Evolutionary conservation across 2,329 filamentous ascomycete genomes (phyloP).

Genomic region (Rhexocercosporidium sp.): DNA sequence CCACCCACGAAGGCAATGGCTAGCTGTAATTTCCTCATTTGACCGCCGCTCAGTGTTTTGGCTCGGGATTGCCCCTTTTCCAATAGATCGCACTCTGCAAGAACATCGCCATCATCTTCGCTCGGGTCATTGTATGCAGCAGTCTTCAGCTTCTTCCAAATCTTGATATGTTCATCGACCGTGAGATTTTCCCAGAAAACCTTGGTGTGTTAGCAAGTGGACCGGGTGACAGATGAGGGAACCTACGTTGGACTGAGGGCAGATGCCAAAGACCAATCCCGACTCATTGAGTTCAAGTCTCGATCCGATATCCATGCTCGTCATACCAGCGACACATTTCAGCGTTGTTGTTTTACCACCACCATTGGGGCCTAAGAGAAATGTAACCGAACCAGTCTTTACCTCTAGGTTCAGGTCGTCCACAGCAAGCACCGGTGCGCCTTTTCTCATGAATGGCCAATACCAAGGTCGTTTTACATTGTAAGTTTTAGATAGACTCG

Average conservation of each 20-base stretch:
- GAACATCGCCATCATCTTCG: constrained; percentile 53
- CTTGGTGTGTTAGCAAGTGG: constrained; percentile 45
- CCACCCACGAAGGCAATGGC: constrained; percentile 73
- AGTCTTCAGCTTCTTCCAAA: constrained; percentile 65
- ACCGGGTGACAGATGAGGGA: constrained; percentile 45
- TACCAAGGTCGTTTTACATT: constrained; percentile 35
- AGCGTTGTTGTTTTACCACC: constrained; percentile 69
- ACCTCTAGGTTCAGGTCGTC: constrained; percentile 61
- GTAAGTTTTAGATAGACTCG: constrained; percentile 35
- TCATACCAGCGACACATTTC: constrained; percentile 68
- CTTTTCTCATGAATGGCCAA: constrained; percentile 34
- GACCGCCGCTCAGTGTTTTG: constrained; percentile 66
- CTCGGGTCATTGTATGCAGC: constrained; percentile 50
- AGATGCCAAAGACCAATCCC: constrained; percentile 38
- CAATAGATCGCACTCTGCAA: constrained; percentile 62
- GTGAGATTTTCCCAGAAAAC: constrained; percentile 68
- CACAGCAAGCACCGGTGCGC: constrained; percentile 60
- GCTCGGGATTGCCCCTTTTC: constrained; percentile 61
- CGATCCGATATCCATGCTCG: constrained; percentile 59
- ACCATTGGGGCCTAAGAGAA: constrained; percentile 68
- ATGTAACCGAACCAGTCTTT: constrained; percentile 65
- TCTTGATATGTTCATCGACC: constrained; percentile 64
- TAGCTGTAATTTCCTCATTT: constrained; percentile 70
- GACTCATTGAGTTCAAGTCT: constrained; percentile 35
- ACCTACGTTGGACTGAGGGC: constrained; percentile 38